Evolutionary conservation across 768 basidiomycete genomes (phyloP).

Genomic region (Auricularia auricula-judae): DNA sequence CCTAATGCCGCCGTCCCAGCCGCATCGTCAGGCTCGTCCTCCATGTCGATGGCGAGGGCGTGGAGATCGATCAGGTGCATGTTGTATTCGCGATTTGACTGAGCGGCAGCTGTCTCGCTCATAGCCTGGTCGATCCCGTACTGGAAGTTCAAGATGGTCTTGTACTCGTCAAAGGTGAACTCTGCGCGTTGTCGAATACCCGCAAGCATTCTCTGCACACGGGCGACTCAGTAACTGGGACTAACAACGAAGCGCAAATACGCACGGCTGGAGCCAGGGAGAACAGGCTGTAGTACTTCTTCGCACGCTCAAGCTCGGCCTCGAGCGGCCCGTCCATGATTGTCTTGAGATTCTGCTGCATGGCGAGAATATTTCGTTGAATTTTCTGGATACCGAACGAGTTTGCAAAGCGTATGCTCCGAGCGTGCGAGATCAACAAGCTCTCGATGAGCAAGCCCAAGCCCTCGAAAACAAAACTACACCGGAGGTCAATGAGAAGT

Average conservation of each 20-base stretch:
- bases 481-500: constrained; percentile 5
- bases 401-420: constrained; percentile 58
- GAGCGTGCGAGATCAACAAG: constrained; percentile 64
- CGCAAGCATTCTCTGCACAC: constrained; percentile 62
- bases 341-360: constrained; percentile 84
- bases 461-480: constrained; percentile 80
- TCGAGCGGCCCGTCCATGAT: constrained; percentile 49
- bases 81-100: constrained; percentile 62
- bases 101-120: constrained; percentile 37
- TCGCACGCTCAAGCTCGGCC: constrained; percentile 64
- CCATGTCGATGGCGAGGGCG: constrained; percentile 19
- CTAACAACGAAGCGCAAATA: not conserved
- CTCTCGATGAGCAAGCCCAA: constrained; percentile 79
- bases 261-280: constrained; percentile 60
- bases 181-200: constrained; percentile 42
- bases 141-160: constrained; percentile 79
- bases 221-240: not conserved
- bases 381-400: constrained; percentile 77
- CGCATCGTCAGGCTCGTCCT: not conserved
- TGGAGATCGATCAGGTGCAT: constrained; percentile 88
- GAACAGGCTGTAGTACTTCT: constrained; percentile 76
- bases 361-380: constrained; percentile 74
- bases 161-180: constrained; percentile 89
- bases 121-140: constrained; percentile 68
- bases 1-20: not conserved